Evolutionary conservation across 2,329 filamentous ascomycete genomes (phyloP).

Genomic region (Boeremia lycopersici): DNA sequence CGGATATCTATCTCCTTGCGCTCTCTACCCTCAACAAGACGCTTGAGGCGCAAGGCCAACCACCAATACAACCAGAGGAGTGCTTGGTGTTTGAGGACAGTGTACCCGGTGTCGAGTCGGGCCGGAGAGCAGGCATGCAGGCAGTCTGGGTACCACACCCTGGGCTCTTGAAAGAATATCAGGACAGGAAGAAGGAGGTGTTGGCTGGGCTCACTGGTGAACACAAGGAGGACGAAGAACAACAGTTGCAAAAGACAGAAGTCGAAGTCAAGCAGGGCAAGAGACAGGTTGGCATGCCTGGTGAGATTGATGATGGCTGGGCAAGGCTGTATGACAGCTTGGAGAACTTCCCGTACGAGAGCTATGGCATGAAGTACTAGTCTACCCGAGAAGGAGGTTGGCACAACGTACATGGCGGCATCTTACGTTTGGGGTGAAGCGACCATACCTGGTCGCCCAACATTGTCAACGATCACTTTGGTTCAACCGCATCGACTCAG

Average conservation of each 20-base stretch:
- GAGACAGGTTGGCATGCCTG: conserved; percentile 54
- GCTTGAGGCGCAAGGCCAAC: conserved; percentile 63
- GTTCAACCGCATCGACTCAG: too few species aligned
- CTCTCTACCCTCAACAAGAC: conserved; percentile 82
- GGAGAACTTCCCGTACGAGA: conserved; percentile 65
- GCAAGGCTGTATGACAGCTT: conserved; percentile 59
- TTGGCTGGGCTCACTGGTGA: conserved; percentile 81
- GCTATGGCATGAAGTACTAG: conserved; percentile 59
- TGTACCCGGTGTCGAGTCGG: conserved; percentile 90
- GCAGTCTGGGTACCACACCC: conserved; percentile 91
- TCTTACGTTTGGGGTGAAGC: too few species aligned
- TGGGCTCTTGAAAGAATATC: conserved; percentile 75
- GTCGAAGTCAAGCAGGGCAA: conserved; percentile 46
- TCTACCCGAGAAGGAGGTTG: background rate
- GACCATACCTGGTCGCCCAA: too few species aligned
- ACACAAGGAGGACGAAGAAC: conserved; percentile 63
- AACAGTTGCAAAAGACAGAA: conserved; percentile 41
- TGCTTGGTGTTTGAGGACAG: conserved; percentile 97
- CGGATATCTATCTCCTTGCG: conserved; percentile 91
- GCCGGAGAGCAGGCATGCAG: conserved; percentile 89
- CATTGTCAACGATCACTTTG: too few species aligned
- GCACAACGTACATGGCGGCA: too few species aligned
- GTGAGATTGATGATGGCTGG: conserved; percentile 66
- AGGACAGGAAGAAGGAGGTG: conserved; percentile 77
- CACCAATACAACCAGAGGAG: conserved; percentile 76